Evolutionary conservation across 2,329 filamentous ascomycete genomes (phyloP).

Genomic region (Elsinoe necatrix): DNA sequence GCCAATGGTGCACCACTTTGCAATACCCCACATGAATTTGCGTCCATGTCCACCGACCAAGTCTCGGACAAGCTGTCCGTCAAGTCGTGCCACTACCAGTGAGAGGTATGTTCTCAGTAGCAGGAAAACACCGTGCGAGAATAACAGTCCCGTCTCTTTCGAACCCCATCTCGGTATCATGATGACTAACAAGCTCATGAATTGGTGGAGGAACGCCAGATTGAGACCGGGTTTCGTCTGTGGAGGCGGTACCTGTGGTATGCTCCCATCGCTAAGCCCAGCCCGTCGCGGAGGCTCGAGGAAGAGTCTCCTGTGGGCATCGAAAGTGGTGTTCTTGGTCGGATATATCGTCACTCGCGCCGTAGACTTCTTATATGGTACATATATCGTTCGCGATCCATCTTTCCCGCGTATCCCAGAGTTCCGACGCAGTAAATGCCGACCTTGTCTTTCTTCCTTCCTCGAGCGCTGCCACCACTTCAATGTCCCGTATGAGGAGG

Average conservation of each 20-base stretch:
- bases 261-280: constrained; percentile 58
- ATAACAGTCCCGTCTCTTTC: constrained; percentile 83
- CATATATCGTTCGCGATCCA: constrained; percentile 88
- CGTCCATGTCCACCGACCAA: constrained; percentile 90
- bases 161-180: constrained; percentile 94
- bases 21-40: constrained; percentile 76
- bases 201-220: constrained; percentile 92
- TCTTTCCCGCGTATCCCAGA: constrained; percentile 91
- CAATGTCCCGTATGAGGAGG: constrained; percentile 68
- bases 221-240: constrained; percentile 93
- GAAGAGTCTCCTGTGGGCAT: constrained; percentile 89
- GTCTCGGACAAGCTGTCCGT: constrained; percentile 93
- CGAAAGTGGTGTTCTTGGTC: constrained; percentile 88
- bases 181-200: constrained; percentile 90
- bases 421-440: constrained; percentile 76
- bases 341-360: constrained; percentile 85
- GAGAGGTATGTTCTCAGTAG: constrained; percentile 91
- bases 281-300: constrained; percentile 81
- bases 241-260: constrained; percentile 64
- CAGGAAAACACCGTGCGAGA: constrained; percentile 83
- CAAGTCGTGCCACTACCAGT: constrained; percentile 80
- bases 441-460: constrained; percentile 73
- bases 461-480: constrained; percentile 65
- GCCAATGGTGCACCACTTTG: constrained; percentile 93
- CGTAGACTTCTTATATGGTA: constrained; percentile 79